phyloP scores from a whole-genome alignment of 768 basidiomycete species.

The Crucibulum laeve region DNA sequence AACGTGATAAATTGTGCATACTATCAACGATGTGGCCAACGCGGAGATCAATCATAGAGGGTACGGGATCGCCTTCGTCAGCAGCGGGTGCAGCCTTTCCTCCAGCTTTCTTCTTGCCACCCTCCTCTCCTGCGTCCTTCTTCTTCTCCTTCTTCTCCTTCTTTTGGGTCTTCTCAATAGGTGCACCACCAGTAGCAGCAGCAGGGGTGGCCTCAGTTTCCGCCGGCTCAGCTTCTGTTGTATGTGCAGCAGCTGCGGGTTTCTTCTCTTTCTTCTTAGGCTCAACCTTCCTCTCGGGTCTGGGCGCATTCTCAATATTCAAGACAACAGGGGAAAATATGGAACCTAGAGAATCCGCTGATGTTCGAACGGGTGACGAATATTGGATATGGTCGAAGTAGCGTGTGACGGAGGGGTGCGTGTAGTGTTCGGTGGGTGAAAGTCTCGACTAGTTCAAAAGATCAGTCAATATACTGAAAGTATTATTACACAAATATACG shows the following conservation, averaged over 20 bases:
- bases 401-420: conserved; percentile 79
- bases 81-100: conserved; percentile 45
- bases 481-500: conserved; percentile 22
- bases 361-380: conserved; percentile 53
- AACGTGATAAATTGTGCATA: conserved; percentile 28
- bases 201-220: conserved; percentile 16
- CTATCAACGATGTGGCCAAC: conserved; percentile 92
- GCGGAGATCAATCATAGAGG: conserved; percentile 96
- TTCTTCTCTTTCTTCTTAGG: conserved; percentile 78
- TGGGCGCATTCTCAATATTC: conserved; percentile 74
- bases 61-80: conserved; percentile 79
- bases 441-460: conserved; percentile 54
- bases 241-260: conserved; percentile 19
- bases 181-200: conserved; percentile 8
- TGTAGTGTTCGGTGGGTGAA: conserved; percentile 68
- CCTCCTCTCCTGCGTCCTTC: conserved; percentile 36
- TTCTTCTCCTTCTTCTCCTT: conserved; percentile 62
- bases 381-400: conserved; percentile 96
- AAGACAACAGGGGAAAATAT: conserved; percentile 58
- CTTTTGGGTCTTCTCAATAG: conserved; percentile 33
- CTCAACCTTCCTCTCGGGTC: conserved; percentile 65
- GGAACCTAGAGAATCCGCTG: conserved; percentile 44
- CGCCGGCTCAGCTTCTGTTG: conserved; percentile 17
- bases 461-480: background rate
- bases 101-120: conserved; percentile 34